A percentile compares a stretch with the other conserved stretches of the same genome.
Evolutionary conservation across 73 alveolate species (phyloP).

Genomic region (Stentor coeruleus): DNA sequence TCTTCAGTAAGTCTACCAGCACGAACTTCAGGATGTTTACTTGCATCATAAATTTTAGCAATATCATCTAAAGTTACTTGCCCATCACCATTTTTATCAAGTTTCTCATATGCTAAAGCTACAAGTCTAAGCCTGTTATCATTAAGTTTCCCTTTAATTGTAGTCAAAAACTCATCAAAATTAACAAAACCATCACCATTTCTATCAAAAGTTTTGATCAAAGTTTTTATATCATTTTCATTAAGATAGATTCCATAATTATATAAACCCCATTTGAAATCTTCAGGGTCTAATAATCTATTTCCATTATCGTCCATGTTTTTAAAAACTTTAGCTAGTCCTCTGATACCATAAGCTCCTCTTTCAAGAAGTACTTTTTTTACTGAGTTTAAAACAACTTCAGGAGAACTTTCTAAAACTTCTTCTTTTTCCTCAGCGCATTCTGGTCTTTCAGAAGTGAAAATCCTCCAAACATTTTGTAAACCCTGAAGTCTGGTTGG

Average conservation of each 20-base stretch:
- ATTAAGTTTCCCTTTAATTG: conserved; percentile 69
- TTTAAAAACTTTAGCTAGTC: conserved; percentile 72
- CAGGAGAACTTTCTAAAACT: conserved; percentile 33
- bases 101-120: conserved; percentile 58
- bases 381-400: conserved; percentile 40
- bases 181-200: conserved; percentile 68
- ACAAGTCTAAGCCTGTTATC: conserved; percentile 66
- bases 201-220: conserved; percentile 63
- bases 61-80: conserved; percentile 77
- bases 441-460: conserved; percentile 53
- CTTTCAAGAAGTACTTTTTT: conserved; percentile 34
- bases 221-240: conserved; percentile 49
- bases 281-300: conserved; percentile 58
- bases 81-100: conserved; percentile 79
- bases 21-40: conserved; percentile 69
- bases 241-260: conserved; percentile 65
- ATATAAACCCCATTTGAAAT: conserved; percentile 63
- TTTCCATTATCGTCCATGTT: conserved; percentile 65
- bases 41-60: conserved; percentile 72
- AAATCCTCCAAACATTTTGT: conserved; percentile 51
- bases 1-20: conserved; percentile 60
- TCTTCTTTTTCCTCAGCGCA: conserved; percentile 38
- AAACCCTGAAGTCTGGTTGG: conserved; percentile 46
- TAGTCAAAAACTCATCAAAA: conserved; percentile 73
- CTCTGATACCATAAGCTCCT: conserved; percentile 67